These are phyloP conservation scores for Pseudogymnoascus sp. DNA, from an alignment of 2,329 filamentous ascomycete species.

Conservation along the genomic window DNA sequence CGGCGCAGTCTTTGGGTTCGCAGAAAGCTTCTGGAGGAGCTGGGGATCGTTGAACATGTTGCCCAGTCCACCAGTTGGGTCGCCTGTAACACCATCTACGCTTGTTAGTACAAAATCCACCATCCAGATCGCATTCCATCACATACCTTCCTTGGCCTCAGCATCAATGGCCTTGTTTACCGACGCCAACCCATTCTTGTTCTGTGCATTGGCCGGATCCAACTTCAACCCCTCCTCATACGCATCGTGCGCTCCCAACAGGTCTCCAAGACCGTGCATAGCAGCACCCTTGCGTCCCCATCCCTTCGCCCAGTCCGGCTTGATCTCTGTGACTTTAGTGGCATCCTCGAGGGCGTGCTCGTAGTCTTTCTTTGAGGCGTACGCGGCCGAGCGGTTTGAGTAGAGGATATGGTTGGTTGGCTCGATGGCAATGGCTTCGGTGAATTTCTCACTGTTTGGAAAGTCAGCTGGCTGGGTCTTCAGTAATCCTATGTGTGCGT, in stretches of 20 bases:
- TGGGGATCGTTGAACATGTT: constrained; percentile 92
- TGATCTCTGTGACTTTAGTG: constrained; percentile 85
- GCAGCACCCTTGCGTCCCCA: constrained; percentile 91
- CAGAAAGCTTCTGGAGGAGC: constrained; percentile 80
- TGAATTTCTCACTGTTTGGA: constrained; percentile 71
- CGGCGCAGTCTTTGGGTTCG: constrained; percentile 83
- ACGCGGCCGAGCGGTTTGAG: constrained; percentile 84
- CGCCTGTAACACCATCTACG: constrained; percentile 38
- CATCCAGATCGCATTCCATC: neutral
- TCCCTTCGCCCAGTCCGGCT: constrained; percentile 97
- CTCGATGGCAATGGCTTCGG: constrained; percentile 81
- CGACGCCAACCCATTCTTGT: constrained; percentile 77
- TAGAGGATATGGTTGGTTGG: constrained; percentile 92
- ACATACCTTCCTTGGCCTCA: constrained; percentile 46
- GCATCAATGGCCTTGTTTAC: constrained; percentile 83
- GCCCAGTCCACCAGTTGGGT: constrained; percentile 69
- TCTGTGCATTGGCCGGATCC: constrained; percentile 83
- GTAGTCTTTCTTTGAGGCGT: constrained; percentile 87
- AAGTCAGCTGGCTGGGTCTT: constrained; percentile 8
- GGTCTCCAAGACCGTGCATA: constrained; percentile 76
- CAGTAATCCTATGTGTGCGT: neutral
- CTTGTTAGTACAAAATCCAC: constrained; percentile 1
- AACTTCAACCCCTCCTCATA: constrained; percentile 93
- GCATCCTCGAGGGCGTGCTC: constrained; percentile 79
- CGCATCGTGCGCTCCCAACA: constrained; percentile 76